A percentile compares a stretch with the other conserved stretches of the same genome.
phyloP scores from a whole-genome alignment of 2,329 filamentous ascomycete genomes.

The Paraconiothyrium brasiliense region DNA sequence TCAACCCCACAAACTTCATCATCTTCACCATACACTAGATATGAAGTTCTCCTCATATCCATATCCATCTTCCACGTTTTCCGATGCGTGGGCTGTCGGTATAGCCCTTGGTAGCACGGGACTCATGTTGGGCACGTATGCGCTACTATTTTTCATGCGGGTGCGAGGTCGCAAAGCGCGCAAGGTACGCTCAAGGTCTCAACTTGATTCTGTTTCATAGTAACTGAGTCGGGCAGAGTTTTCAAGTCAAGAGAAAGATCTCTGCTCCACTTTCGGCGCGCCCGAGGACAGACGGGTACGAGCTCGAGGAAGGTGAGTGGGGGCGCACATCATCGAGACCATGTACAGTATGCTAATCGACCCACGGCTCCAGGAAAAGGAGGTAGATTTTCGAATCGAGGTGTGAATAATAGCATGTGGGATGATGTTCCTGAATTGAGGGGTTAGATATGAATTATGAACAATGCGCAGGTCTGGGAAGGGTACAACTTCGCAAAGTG shows the following conservation, averaged over 20 bases:
- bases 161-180: background rate
- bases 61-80: background rate
- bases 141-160: background rate
- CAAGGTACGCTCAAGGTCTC: background rate
- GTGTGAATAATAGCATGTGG: background rate
- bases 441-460: background rate
- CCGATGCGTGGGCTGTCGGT: conserved; percentile 3
- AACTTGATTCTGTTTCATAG: no score
- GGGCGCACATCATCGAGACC: background rate
- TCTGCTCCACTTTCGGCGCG: conserved; percentile 3
- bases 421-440: conserved; percentile 10
- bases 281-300: background rate
- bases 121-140: background rate
- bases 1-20: conserved; percentile 1
- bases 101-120: background rate
- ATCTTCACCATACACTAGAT: background rate
- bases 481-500: no score
- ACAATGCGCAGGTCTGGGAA: background rate
- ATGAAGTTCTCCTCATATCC: background rate
- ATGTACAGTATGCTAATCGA: background rate
- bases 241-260: conserved; percentile 9
- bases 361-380: background rate
- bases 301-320: conserved; percentile 7
- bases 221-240: background rate
- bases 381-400: background rate